Evolutionary conservation across 176 grass and related monocot species (phyloP).

Genomic region (Leersia perrieri): DNA sequence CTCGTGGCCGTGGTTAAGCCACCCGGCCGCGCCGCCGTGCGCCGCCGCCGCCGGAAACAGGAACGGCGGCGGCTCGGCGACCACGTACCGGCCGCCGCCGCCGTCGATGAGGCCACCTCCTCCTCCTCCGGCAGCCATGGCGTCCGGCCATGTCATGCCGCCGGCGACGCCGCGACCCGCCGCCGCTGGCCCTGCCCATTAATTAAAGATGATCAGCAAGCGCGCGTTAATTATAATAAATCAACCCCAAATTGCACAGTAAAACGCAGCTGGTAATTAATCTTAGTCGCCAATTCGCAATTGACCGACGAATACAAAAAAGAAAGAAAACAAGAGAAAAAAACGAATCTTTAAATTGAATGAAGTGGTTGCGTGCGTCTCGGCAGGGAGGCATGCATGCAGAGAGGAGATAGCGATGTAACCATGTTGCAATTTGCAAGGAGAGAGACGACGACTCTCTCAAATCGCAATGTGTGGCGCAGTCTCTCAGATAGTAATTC

Average conservation of each 20-base stretch:
- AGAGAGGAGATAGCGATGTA: neutral
- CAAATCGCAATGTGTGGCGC: too few species aligned
- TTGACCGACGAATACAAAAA: neutral
- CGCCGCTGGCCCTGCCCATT: slow-evolving; percentile 6
- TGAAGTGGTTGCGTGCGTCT: neutral
- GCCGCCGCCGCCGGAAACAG: slow-evolving; percentile 11
- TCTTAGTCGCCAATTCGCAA: neutral
- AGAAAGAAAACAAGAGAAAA: neutral
- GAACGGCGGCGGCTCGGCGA: neutral
- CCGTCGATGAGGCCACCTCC: neutral
- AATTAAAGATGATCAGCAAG: neutral
- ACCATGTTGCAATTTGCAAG: too few species aligned
- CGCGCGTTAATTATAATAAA: neutral
- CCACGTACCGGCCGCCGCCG: neutral
- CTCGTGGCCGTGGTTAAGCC: slow-evolving; percentile 12
- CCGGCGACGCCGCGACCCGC: neutral
- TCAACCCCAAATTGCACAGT: neutral
- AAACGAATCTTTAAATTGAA: too few species aligned
- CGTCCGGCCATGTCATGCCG: slow-evolving; percentile 15
- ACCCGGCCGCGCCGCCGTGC: neutral
- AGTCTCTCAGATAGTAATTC: too few species aligned
- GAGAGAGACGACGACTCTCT: too few species aligned
- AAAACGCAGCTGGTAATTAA: neutral
- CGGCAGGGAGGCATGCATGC: neutral
- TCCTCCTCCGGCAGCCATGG: neutral